These are phyloP conservation scores for Boletus bicolor DNA, from an alignment of 768 basidiomycete species.

Conservation along the genomic window DNA sequence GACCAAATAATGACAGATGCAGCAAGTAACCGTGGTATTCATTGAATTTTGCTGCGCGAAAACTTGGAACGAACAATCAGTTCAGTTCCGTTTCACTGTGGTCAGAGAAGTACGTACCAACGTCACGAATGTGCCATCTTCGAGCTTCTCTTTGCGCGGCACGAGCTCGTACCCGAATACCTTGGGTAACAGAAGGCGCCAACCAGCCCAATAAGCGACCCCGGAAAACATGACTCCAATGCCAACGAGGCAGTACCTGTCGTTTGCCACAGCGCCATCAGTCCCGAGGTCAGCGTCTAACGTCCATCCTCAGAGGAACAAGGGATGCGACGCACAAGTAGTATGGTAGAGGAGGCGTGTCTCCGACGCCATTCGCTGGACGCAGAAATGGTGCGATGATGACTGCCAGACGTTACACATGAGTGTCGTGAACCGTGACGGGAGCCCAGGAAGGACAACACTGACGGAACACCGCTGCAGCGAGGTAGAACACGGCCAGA, in stretches of 20 bases:
- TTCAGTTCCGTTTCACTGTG: background rate
- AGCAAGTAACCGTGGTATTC: too few species aligned
- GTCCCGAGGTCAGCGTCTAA: background rate
- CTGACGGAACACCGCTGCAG: constrained; percentile 47
- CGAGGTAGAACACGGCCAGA: constrained; percentile 51
- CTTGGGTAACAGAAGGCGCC: constrained; percentile 48
- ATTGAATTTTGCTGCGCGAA: constrained; percentile 1
- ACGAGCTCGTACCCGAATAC: constrained; percentile 48
- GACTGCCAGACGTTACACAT: constrained; percentile 30
- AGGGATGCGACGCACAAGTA: constrained; percentile 42
- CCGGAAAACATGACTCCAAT: constrained; percentile 46
- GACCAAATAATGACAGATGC: too few species aligned
- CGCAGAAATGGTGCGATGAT: constrained; percentile 53
- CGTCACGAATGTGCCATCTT: constrained; percentile 53
- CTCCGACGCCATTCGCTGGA: constrained; percentile 53
- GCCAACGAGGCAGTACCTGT: constrained; percentile 50
- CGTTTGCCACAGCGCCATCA: background rate
- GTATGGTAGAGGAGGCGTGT: constrained; percentile 61
- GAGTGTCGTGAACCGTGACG: background rate
- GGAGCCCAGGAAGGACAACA: background rate
- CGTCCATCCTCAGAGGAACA: constrained; percentile 16
- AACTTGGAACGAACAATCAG: background rate
- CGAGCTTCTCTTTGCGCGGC: constrained; percentile 44
- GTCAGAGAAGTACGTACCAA: constrained; percentile 34
- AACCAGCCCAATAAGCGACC: constrained; percentile 51